A percentile compares a stretch with the other conserved stretches of the same genome.
Conservation (phyloP, 495 filamentous ascomycete genomes). For the Hypoxylon cercidicola region DNA sequence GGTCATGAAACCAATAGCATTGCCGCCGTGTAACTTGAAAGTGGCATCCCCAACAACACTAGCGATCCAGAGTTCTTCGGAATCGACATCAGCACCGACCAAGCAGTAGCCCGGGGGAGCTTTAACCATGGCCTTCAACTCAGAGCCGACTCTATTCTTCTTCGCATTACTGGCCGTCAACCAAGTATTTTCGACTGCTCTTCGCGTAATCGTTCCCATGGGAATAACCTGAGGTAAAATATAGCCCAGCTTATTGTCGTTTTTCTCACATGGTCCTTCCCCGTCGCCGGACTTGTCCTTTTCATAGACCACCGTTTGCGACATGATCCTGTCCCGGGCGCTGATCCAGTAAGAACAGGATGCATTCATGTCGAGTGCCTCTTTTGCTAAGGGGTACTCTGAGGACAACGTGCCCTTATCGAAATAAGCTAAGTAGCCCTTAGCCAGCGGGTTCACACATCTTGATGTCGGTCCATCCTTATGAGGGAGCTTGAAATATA, state of each 20-base stretch:
- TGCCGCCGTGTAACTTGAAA: slow-evolving; percentile 93
- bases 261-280: slow-evolving; percentile 18
- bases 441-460: slow-evolving; percentile 87
- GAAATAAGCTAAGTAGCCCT: slow-evolving; percentile 89
- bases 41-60: slow-evolving; percentile 93
- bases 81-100: slow-evolving; percentile 97
- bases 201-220: slow-evolving; percentile 97
- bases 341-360: slow-evolving; percentile 99
- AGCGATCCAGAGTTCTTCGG: slow-evolving; percentile 99
- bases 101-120: slow-evolving; percentile 91
- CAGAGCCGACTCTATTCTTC: slow-evolving; percentile 91
- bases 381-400: slow-evolving; percentile 87
- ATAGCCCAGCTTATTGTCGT: slow-evolving; percentile 63
- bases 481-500: slow-evolving; percentile 95
- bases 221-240: slow-evolving; percentile 99
- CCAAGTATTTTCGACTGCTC: slow-evolving; percentile 98
- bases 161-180: slow-evolving; percentile 98
- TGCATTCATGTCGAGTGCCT: slow-evolving; percentile 97
- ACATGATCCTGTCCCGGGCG: slow-evolving; percentile 88
- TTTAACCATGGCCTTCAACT: slow-evolving; percentile 96
- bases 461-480: slow-evolving; percentile 90
- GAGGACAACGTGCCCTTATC: slow-evolving; percentile 88
- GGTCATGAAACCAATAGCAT: slow-evolving; percentile 99
- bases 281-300: slow-evolving; percentile 59
- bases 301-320: slow-evolving; percentile 92